phyloP scores from a whole-genome alignment of 2,329 filamentous ascomycete genomes.

The Pseudogymnoascus sp. region DNA sequence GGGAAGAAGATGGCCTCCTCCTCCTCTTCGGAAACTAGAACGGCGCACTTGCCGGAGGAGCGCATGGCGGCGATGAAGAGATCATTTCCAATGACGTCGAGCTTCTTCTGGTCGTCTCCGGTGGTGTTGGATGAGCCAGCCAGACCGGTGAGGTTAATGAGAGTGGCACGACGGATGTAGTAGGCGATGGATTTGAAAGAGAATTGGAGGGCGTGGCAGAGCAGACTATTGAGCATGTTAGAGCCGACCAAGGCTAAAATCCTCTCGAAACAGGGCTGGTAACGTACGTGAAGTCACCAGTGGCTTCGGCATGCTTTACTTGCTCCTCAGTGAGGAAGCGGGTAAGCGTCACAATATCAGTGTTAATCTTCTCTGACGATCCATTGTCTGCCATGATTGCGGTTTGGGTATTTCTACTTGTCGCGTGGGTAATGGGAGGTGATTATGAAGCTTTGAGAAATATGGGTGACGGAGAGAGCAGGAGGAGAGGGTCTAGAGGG shows the following conservation, averaged over 20 bases:
- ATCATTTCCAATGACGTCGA: slow-evolving; percentile 61
- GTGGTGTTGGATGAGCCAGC: slow-evolving; percentile 92
- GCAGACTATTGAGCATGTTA: slow-evolving; percentile 49
- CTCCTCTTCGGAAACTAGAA: slow-evolving; percentile 97
- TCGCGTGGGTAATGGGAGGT: background rate
- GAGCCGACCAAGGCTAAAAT: background rate
- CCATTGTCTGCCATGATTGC: slow-evolving; percentile 7
- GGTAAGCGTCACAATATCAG: slow-evolving; percentile 90
- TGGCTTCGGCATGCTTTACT: slow-evolving; percentile 83
- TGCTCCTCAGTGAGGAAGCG: slow-evolving; percentile 96
- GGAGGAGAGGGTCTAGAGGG: background rate
- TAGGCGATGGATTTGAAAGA: slow-evolving; percentile 99
- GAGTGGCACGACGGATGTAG: slow-evolving; percentile 91
- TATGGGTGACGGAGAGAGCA: background rate
- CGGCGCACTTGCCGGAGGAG: slow-evolving; percentile 79
- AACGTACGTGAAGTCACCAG: slow-evolving; percentile 93
- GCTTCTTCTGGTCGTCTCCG: slow-evolving; percentile 48
- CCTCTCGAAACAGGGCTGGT: background rate
- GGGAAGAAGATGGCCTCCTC: slow-evolving; percentile 85
- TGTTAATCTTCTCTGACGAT: slow-evolving; percentile 74
- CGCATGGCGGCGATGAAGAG: slow-evolving; percentile 94
- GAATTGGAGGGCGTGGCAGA: slow-evolving; percentile 97
- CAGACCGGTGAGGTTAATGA: slow-evolving; percentile 92
- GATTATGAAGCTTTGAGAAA: background rate
- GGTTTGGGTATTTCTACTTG: slow-evolving; percentile 6